Evolutionary conservation across 225 moss, liverwort and hornwort species (phyloP).

Genomic region (Ulota crispa): DNA sequence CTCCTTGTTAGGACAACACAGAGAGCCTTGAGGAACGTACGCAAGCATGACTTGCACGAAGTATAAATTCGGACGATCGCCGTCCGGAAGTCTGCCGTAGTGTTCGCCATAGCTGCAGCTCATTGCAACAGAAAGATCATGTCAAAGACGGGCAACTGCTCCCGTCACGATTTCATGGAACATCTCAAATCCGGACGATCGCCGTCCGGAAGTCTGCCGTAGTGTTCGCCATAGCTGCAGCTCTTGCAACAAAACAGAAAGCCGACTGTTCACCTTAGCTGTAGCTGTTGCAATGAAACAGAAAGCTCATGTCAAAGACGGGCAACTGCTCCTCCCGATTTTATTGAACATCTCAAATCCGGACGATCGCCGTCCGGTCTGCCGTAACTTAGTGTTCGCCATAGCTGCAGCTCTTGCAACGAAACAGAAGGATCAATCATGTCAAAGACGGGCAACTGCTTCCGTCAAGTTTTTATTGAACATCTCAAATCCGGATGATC

Average conservation of each 20-base stretch:
- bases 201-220: too few species aligned
- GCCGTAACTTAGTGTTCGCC: constrained; percentile 65
- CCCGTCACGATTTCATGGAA: constrained; percentile 49
- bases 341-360: constrained; percentile 44
- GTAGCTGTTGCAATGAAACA: constrained; percentile 54
- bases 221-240: constrained; percentile 64
- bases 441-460: constrained; percentile 39
- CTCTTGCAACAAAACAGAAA: constrained; percentile 64
- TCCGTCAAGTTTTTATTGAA: constrained; percentile 48
- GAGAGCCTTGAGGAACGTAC: constrained; percentile 16
- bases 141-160: constrained; percentile 39
- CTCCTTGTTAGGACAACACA: neutral
- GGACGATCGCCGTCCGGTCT: too few species aligned
- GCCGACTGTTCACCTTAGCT: constrained; percentile 69
- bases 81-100: constrained; percentile 46
- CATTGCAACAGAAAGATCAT: constrained; percentile 62
- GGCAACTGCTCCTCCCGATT: constrained; percentile 39
- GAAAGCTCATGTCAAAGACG: constrained; percentile 57
- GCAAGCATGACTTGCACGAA: constrained; percentile 35
- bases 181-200: too few species aligned
- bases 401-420: constrained; percentile 59
- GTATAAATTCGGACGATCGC: constrained; percentile 33
- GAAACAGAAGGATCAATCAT: constrained; percentile 63
- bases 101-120: constrained; percentile 63
- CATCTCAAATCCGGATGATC: too few species aligned